Base-by-base conservation (phyloP, 176 grass and related monocot genomes). In the Hordeum vulgare region DNA sequence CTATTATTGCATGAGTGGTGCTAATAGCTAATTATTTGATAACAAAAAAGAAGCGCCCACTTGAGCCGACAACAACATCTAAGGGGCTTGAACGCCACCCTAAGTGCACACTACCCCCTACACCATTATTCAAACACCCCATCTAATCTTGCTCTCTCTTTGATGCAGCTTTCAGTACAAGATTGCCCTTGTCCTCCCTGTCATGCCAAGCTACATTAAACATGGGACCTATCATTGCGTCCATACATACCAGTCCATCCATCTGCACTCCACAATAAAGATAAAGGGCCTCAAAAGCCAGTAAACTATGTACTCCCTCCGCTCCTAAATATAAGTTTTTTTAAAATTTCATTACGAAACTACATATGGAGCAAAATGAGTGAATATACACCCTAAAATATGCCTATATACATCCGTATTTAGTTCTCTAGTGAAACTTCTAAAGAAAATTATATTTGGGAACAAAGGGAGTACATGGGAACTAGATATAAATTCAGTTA, bases 51-150 rank as follows among this genome's bases (percentile, higher is more conserved):
- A 61, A 39, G 1, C 4, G 25, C 6, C 77, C 83, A 86, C 79
- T 86, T 86, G 84, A 60, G 27, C 79, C 84, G 79, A 86, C 88
- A 86, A 78, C 66, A 83, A 74, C 88, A 90, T 86, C 80, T 83
- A 74, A 80, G 79, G 84, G 74, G 47, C 88, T 86, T 90, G 59
- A 86, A 79, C 80, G 74, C 79, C 88, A 86, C 88, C 88, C 84
- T 89, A 85, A 81, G 81, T 89, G 87, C 58, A 81, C 87, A 60
- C 37, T 9, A 39, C 70, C 87, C 87, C 70, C 60, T 82, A 72
- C 12, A 45, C 41, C 36, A 90, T 74, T 86, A 90, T 90, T 90
- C 79, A 83, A 90, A 86, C 79, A 74, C 80, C 57, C 79, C 88
- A 79, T 58, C 67, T 61, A 27, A 79, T 78, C 84, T 77, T 66